Evolutionary conservation across 352 stramenopile species (phyloP), one percentile per base, ranked within the genome.

Genomic region (Phytophthora megakarya): DNA sequence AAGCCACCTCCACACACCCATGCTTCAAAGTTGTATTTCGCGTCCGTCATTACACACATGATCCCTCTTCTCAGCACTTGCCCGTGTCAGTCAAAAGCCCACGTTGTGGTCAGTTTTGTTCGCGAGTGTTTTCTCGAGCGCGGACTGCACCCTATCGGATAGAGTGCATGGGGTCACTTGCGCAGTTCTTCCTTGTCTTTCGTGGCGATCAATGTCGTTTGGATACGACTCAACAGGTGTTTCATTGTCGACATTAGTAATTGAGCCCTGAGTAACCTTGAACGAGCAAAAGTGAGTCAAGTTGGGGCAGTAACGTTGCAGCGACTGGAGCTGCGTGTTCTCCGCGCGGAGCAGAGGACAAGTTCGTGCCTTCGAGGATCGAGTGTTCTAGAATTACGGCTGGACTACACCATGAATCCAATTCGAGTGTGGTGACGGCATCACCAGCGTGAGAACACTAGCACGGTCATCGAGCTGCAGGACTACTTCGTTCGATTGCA

Each of bases 401-500:
- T 66, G 22, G 21, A 70, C 49, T 45, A 70, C 30, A 35, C 8
- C 30, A 35, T 35, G 30, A 35, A 35, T 54, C 50, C 46, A 33
- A 15, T 37, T 30, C 12, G 42, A 15, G 12, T 13, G 45, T 28
- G 12, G 46, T 65, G 28, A 55, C 37, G 18, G 45, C 35, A 53
- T 18, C 32, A 11, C 38, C 35, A 57, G 39, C 19, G 43, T 56
- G 22, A 56, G 39, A 69, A 18, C 47, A 52, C 28, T 49, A 33
- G 28, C 38, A 11, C 9, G 5, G 12, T 30, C 37, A 19, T 46
- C 43, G 45, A 51, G 25, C n/a, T 22, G 43, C 46, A 50, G 37
- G 44, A 40, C 30, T 57, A 54, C 42, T 60, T 70, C 54, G 66
- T 70, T 39, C 33, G 37, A 57, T 71, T 67, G 66, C 44, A 63